Percentiles rank a stretch among this genome's conserved stretches.
These are phyloP conservation scores for Fusarium equiseti DNA, from an alignment of 2,329 filamentous ascomycete genomes.

Conservation along the genomic window DNA sequence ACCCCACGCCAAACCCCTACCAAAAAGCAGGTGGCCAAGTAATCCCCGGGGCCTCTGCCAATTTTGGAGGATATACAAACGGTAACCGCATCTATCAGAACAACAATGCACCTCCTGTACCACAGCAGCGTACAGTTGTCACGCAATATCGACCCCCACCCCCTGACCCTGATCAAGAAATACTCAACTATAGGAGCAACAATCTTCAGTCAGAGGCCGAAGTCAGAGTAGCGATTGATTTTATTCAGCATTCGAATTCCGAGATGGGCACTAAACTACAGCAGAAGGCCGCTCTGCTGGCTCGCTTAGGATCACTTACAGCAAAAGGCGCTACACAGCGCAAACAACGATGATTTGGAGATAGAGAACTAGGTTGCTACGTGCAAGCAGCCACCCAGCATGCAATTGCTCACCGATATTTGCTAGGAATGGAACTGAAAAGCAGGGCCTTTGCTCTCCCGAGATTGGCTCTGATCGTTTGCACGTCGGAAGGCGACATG, in stretches of 20 bases:
- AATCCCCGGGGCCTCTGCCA: not conserved
- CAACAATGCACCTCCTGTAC: constrained; percentile 3
- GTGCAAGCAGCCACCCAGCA: constrained; percentile 18
- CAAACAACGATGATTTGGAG: constrained; percentile 21
- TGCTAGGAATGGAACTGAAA: constrained; percentile 7
- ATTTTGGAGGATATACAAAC: constrained; percentile 34
- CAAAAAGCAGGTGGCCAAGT: constrained; percentile 13
- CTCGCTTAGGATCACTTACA: constrained; percentile 36
- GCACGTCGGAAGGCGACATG: constrained; percentile 19
- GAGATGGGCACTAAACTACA: constrained; percentile 37
- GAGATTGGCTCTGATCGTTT: constrained; percentile 21
- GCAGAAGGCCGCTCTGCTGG: constrained; percentile 39
- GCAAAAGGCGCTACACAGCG: constrained; percentile 10
- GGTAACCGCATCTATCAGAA: constrained; percentile 22
- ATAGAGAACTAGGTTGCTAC: constrained; percentile 20
- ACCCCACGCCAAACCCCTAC: constrained; percentile 28
- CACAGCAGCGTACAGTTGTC: constrained; percentile 16
- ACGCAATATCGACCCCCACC: constrained; percentile 15
- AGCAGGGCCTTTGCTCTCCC: constrained; percentile 18
- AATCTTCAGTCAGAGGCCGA: constrained; percentile 73
- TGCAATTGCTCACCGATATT: constrained; percentile 16
- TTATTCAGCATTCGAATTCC: constrained; percentile 60
- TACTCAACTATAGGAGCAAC: constrained; percentile 24
- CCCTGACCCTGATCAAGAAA: constrained; percentile 12
- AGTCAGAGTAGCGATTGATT: constrained; percentile 72